Conservation (phyloP, 768 basidiomycete genomes). For the Podaxis sp. region DNA sequence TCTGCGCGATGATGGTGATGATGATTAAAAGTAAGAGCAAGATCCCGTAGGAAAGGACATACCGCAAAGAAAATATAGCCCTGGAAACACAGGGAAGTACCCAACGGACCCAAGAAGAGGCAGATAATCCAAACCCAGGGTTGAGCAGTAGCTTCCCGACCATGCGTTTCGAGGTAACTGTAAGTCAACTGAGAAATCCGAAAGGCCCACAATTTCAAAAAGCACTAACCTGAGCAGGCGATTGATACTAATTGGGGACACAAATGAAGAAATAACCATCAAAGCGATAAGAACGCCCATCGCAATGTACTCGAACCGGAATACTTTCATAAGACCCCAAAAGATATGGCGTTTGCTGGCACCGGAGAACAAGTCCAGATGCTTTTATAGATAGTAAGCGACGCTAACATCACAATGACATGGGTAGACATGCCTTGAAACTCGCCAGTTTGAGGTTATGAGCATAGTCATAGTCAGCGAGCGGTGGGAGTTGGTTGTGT, state of each 20-base stretch:
- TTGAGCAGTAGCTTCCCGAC: slow-evolving; percentile 42
- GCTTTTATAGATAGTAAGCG: slow-evolving; percentile 18
- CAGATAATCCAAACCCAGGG: slow-evolving; percentile 68
- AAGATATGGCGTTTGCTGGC: slow-evolving; percentile 39
- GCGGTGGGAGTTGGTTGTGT: slow-evolving; percentile 55
- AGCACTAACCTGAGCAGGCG: slow-evolving; percentile 31
- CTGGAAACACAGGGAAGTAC: slow-evolving; percentile 46
- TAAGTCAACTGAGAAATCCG: neutral
- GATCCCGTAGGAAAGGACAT: slow-evolving; percentile 6
- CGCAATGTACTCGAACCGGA: slow-evolving; percentile 31
- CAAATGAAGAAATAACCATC: slow-evolving; percentile 28
- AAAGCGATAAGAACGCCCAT: slow-evolving; percentile 28
- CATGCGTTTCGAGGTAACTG: slow-evolving; percentile 56
- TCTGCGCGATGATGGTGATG: slow-evolving; percentile 40
- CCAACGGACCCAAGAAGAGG: slow-evolving; percentile 46
- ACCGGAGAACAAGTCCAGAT: slow-evolving; percentile 36
- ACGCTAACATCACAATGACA: neutral
- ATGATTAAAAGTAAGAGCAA: neutral
- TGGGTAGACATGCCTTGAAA: slow-evolving; percentile 23
- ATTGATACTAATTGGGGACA: slow-evolving; percentile 38
- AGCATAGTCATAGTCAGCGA: slow-evolving; percentile 60
- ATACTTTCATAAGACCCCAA: slow-evolving; percentile 39
- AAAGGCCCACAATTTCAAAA: neutral
- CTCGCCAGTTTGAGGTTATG: slow-evolving; percentile 24
- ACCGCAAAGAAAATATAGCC: slow-evolving; percentile 53